These are phyloP conservation scores for Ophiostoma sp. DNA, from an alignment of 2,329 filamentous ascomycete species.

Conservation along the genomic window DNA sequence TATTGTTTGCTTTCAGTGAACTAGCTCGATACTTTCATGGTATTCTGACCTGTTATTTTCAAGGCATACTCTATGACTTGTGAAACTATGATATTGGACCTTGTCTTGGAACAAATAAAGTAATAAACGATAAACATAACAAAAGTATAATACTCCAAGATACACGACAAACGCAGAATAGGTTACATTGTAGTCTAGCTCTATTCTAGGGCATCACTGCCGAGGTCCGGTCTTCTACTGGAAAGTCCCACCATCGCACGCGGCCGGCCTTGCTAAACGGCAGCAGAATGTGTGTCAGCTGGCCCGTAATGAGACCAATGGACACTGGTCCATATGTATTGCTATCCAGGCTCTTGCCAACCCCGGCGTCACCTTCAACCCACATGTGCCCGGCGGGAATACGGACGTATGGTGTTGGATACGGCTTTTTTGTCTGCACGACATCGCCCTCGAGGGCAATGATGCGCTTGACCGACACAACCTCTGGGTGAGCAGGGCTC, in stretches of 20 bases:
- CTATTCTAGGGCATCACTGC: neutral
- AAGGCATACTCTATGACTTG: no score
- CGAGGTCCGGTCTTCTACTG: conserved; percentile 21
- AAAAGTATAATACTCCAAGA: no score
- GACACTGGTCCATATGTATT: conserved; percentile 86
- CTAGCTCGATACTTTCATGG: no score
- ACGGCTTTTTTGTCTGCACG: conserved; percentile 60
- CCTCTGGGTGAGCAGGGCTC: conserved; percentile 64
- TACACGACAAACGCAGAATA: neutral
- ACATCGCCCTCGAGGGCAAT: conserved; percentile 75
- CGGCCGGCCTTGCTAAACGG: conserved; percentile 56
- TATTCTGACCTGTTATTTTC: no score
- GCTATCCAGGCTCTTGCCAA: conserved; percentile 69
- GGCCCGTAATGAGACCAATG: conserved; percentile 67
- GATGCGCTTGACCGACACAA: conserved; percentile 72
- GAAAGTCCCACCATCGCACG: conserved; percentile 54
- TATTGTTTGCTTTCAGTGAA: no score
- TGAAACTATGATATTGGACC: no score
- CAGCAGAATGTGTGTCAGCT: conserved; percentile 65
- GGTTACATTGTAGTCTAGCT: neutral
- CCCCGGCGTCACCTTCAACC: conserved; percentile 85
- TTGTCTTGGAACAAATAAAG: no score
- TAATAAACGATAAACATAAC: no score
- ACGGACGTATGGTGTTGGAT: conserved; percentile 49
- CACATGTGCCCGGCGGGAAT: conserved; percentile 84